Evolutionary conservation across 352 stramenopile species (phyloP).

Genomic region (Globisporangium paroecandrum): DNA sequence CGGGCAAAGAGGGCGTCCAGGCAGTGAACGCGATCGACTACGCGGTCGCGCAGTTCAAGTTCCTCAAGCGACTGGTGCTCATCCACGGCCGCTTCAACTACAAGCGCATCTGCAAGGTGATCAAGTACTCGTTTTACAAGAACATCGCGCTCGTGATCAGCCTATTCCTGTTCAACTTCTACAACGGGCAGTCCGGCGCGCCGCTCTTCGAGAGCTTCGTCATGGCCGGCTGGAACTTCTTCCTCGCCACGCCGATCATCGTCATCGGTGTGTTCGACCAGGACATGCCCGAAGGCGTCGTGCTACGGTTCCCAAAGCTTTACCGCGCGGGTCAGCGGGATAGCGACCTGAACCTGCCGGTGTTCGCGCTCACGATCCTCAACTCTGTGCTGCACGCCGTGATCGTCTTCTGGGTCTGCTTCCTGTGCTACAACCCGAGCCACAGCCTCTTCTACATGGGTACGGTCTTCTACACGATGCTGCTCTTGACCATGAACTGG

Average conservation of each 20-base stretch:
- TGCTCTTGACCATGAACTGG: conserved; percentile 67
- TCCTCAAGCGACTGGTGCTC: conserved; percentile 91
- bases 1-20: conserved; percentile 95
- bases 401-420: conserved; percentile 56
- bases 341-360: conserved; percentile 58
- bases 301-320: conserved; percentile 50
- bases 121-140: conserved; percentile 99
- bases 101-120: conserved; percentile 91
- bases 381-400: conserved; percentile 52
- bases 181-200: conserved; percentile 88
- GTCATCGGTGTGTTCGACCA: conserved; percentile 75
- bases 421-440: conserved; percentile 30
- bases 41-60: conserved; percentile 95
- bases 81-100: conserved; percentile 98
- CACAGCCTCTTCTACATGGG: conserved; percentile 47
- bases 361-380: conserved; percentile 48
- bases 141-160: conserved; percentile 94
- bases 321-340: conserved; percentile 45
- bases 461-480: conserved; percentile 62
- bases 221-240: conserved; percentile 84
- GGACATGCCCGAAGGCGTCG: conserved; percentile 48
- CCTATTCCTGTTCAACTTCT: conserved; percentile 91
- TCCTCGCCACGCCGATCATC: conserved; percentile 88
- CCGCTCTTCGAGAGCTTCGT: conserved; percentile 80
- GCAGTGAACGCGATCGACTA: conserved; percentile 95